Conservation (phyloP, 2,329 filamentous ascomycete species). For the Diaporthe citriasiana region DNA sequence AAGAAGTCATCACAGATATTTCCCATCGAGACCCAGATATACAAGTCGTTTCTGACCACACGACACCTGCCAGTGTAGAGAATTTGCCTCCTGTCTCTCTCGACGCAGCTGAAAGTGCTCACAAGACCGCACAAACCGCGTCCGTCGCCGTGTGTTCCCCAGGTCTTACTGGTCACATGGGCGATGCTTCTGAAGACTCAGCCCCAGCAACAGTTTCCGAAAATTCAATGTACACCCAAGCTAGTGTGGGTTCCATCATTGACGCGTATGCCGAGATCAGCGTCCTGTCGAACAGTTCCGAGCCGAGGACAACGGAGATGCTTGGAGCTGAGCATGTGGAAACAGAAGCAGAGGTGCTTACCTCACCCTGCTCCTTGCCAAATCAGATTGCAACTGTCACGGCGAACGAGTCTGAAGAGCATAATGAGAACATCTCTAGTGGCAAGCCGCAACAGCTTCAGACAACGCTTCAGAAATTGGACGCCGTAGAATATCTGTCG, state of each 20-base stretch:
- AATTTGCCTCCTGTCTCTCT: neutral
- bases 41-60: neutral
- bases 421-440: neutral
- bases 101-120: neutral
- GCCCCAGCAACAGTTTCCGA: neutral
- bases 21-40: neutral
- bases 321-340: neutral
- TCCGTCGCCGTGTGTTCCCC: neutral
- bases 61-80: neutral
- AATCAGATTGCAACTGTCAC: neutral
- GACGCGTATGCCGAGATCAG: constrained; percentile 26
- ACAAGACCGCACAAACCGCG: neutral
- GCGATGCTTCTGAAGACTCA: neutral
- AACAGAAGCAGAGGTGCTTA: neutral
- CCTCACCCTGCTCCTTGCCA: neutral
- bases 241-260: constrained; percentile 34
- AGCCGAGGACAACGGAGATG: neutral
- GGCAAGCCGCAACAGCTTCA: neutral
- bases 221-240: constrained; percentile 19
- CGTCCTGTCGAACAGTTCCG: neutral
- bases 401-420: neutral
- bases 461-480: neutral
- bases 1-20: neutral
- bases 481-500: neutral
- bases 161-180: neutral